A percentile compares a stretch with the other conserved stretches of the same genome.
These are phyloP conservation scores for Hyaloscypha hepaticicola DNA, from an alignment of 495 filamentous ascomycete genomes.

Conservation along the genomic window DNA sequence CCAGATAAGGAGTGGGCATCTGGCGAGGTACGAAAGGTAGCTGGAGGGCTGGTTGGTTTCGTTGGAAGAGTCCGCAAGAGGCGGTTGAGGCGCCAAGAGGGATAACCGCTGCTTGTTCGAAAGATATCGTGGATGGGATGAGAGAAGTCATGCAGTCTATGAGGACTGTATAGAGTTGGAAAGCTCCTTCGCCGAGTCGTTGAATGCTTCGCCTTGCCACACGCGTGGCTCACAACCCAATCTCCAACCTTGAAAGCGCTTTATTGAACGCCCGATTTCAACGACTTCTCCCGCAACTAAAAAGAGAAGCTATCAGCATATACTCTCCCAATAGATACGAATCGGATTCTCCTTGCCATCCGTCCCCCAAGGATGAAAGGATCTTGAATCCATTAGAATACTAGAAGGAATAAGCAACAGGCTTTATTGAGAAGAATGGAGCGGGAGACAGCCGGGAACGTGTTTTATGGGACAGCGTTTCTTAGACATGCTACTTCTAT, in stretches of 20 bases:
- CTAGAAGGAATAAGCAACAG: too few relatives aligned
- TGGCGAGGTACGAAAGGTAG: not conserved
- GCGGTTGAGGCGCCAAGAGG: conserved; percentile 45
- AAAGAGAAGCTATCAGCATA: not conserved
- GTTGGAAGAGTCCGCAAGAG: conserved; percentile 39
- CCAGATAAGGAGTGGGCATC: conserved; percentile 11
- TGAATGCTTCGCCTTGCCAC: conserved; percentile 13
- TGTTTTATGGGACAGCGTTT: too few relatives aligned
- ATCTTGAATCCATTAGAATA: conserved; percentile 33
- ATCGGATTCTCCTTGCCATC: not conserved
- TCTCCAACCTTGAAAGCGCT: conserved; percentile 45
- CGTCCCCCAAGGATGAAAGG: conserved; percentile 54
- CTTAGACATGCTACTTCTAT: too few relatives aligned
- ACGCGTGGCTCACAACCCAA: conserved; percentile 31
- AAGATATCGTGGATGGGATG: conserved; percentile 35
- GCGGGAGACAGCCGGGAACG: too few relatives aligned
- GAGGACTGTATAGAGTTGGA: conserved; percentile 14
- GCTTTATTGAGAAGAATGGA: too few relatives aligned
- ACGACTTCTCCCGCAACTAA: conserved; percentile 49
- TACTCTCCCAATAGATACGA: not conserved
- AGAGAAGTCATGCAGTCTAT: conserved; percentile 1
- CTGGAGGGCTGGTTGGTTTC: conserved; percentile 14
- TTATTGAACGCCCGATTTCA: conserved; percentile 45
- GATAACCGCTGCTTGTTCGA: conserved; percentile 38
- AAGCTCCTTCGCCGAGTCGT: conserved; percentile 1